These are phyloP conservation scores for Fusarium redolens DNA, from an alignment of 2,329 filamentous ascomycete species.

Conservation along the genomic window DNA sequence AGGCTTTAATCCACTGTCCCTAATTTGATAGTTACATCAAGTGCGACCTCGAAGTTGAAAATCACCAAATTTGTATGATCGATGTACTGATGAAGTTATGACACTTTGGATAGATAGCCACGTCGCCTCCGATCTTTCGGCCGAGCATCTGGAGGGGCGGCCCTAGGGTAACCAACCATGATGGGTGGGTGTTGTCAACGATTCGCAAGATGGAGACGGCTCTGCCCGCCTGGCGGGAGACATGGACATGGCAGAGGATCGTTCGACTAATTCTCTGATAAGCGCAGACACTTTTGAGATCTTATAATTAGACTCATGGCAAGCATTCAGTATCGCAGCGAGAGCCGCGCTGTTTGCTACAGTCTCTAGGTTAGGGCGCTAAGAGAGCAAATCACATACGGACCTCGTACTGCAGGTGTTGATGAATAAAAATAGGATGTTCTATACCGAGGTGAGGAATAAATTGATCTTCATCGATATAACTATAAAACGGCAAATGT, in stretches of 20 bases:
- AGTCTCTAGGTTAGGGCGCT: background rate
- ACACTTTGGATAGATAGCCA: too few species aligned
- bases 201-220: background rate
- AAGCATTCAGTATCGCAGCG: accelerated
- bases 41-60: background rate
- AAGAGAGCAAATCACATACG: background rate
- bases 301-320: background rate
- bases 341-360: background rate
- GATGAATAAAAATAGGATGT: accelerated
- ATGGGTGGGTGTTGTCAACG: too few species aligned
- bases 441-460: background rate
- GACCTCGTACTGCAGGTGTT: background rate
- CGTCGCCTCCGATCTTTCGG: background rate
- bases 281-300: background rate
- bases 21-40: accelerated
- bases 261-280: background rate
- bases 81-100: too few species aligned
- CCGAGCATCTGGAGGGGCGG: background rate
- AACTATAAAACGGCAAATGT: background rate
- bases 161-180: background rate
- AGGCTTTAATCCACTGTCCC: background rate
- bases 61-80: background rate
- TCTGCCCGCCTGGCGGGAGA: background rate
- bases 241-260: background rate
- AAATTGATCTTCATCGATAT: background rate